These are phyloP conservation scores for Colletotrichum sp. DNA, from an alignment of 2,329 filamentous ascomycete species.

Conservation along the genomic window DNA sequence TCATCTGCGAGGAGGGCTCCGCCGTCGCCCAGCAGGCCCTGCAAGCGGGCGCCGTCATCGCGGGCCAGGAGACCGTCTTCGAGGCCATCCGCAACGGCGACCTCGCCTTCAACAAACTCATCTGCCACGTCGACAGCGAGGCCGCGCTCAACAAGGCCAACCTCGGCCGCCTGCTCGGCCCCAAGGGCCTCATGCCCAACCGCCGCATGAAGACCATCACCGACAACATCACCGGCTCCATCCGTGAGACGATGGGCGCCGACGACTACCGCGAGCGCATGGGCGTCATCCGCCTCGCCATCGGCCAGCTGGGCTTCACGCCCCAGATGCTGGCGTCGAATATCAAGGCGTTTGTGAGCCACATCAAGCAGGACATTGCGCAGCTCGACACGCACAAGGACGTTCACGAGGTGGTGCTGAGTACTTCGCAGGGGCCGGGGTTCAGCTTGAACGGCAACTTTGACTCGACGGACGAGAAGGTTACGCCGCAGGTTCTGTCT, in stretches of 20 bases:
- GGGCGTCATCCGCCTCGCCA: slow-evolving; percentile 86
- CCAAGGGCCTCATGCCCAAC: slow-evolving; percentile 91
- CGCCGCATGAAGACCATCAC: slow-evolving; percentile 89
- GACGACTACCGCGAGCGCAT: slow-evolving; percentile 86
- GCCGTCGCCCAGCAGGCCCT: slow-evolving; percentile 75
- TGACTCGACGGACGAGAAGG: slow-evolving; percentile 62
- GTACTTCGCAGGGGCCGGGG: slow-evolving; percentile 85
- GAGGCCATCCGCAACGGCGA: slow-evolving; percentile 74
- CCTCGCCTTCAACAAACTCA: slow-evolving; percentile 86
- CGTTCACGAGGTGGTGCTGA: slow-evolving; percentile 73
- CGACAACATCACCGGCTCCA: slow-evolving; percentile 74
- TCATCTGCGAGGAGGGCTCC: slow-evolving; percentile 86
- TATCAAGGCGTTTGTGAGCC: slow-evolving; percentile 76
- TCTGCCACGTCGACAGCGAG: slow-evolving; percentile 83
- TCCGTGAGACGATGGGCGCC: slow-evolving; percentile 83
- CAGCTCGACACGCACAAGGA: slow-evolving; percentile 45
- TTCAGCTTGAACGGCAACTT: slow-evolving; percentile 87
- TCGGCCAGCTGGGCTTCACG: slow-evolving; percentile 89
- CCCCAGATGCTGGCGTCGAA: slow-evolving; percentile 87
- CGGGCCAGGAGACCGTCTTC: slow-evolving; percentile 88
- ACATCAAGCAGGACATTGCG: slow-evolving; percentile 77
- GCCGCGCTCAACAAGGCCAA: slow-evolving; percentile 81
- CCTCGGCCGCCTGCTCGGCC: slow-evolving; percentile 83
- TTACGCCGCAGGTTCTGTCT: slow-evolving; percentile 58
- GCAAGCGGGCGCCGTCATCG: slow-evolving; percentile 79